phyloP scores from a whole-genome alignment of 306 rosid species.

The Boehmeria nivea region DNA sequence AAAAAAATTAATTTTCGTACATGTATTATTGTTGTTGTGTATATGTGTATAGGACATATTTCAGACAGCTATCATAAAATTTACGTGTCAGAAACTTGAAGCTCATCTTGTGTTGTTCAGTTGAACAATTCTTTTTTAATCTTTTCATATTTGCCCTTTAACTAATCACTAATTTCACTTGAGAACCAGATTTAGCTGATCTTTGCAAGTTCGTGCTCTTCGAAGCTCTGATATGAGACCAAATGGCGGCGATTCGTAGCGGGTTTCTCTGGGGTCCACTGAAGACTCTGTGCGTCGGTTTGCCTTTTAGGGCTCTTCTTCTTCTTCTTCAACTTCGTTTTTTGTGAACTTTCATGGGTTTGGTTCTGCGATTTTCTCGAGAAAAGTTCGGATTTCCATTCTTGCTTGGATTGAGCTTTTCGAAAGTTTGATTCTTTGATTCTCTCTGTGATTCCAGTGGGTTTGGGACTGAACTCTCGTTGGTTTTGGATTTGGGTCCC shows the following conservation, averaged over 20 bases:
- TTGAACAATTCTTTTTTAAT: neutral
- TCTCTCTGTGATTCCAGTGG: neutral
- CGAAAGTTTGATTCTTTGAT: no score
- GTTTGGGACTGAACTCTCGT: neutral
- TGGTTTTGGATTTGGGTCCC: slow-evolving; percentile 5
- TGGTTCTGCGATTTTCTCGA: neutral
- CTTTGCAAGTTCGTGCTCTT: neutral
- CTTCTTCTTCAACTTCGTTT: neutral
- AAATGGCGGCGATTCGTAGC: neutral
- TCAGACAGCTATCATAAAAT: neutral
- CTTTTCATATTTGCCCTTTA: neutral
- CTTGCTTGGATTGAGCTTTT: no score
- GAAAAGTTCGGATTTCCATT: no score
- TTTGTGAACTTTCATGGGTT: neutral
- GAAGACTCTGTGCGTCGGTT: slow-evolving; percentile 10
- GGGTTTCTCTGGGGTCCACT: slow-evolving; percentile 24
- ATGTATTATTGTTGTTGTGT: neutral
- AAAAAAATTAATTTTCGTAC: no score
- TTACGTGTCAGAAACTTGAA: neutral
- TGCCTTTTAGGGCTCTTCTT: slow-evolving; percentile 9
- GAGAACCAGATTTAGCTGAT: neutral
- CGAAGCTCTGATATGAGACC: neutral
- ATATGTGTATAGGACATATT: neutral
- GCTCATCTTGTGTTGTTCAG: neutral
- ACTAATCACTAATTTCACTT: neutral